Percentiles rank a stretch among this genome's conserved stretches.
Conservation (phyloP, 164 flowering plant species). For the Vitis riparia region DNA sequence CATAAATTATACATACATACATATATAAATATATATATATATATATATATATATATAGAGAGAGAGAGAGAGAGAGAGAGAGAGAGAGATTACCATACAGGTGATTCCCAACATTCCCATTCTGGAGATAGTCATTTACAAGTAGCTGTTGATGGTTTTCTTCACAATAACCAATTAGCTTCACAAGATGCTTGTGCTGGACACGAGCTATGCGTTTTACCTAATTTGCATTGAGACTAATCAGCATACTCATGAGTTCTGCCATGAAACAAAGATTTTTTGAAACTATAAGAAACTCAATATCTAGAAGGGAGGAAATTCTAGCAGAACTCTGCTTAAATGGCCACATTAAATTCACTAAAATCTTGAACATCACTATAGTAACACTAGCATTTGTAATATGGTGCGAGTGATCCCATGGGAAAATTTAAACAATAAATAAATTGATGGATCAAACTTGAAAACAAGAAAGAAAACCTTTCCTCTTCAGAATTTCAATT, state of each 20-base stretch:
- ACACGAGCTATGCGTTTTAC: slow-evolving; percentile 32
- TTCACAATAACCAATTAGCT: slow-evolving; percentile 45
- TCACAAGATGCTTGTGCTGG: slow-evolving; percentile 40
- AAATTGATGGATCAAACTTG: neutral
- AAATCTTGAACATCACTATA: neutral
- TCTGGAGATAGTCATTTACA: slow-evolving; percentile 38
- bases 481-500: slow-evolving; percentile 6
- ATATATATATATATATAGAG: slow-evolving; percentile 9
- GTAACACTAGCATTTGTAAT: neutral
- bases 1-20: too few species aligned
- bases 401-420: neutral
- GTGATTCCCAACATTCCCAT: slow-evolving; percentile 46
- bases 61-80: slow-evolving; percentile 23
- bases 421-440: neutral
- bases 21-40: neutral
- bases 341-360: neutral
- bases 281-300: neutral
- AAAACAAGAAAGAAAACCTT: neutral
- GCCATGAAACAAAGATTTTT: neutral
- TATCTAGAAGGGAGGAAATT: neutral
- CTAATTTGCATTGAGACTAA: slow-evolving; percentile 23
- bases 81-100: slow-evolving; percentile 43
- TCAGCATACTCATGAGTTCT: neutral
- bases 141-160: slow-evolving; percentile 39
- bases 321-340: neutral